Evolutionary conservation across 805 yeast species (phyloP).

Genomic region (Yamadazyma philogaea): DNA sequence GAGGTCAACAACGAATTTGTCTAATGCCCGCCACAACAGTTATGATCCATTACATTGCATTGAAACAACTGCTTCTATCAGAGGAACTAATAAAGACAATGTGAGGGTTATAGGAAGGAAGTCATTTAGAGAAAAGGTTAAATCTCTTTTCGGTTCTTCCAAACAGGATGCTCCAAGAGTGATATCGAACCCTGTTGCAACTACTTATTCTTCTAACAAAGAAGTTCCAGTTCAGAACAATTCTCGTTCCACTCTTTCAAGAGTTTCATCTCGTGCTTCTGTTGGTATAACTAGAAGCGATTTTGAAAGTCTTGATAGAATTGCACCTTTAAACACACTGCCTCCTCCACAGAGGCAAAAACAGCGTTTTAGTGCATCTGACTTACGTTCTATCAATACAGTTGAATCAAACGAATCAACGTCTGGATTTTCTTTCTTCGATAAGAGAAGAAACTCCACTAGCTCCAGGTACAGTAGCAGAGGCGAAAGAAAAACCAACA

Average conservation of each 20-base stretch:
- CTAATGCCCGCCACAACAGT: slow-evolving; percentile 14
- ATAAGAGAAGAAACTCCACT: slow-evolving; percentile 12
- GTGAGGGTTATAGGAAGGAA: slow-evolving; percentile 11
- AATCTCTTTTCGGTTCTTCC: slow-evolving; percentile 12
- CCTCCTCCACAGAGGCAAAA: background rate
- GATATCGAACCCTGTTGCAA: slow-evolving; percentile 15
- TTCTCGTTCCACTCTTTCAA: slow-evolving; percentile 4
- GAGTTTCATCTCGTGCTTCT: slow-evolving; percentile 10
- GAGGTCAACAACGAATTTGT: slow-evolving; percentile 14
- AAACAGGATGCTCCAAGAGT: background rate
- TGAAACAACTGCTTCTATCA: slow-evolving; percentile 10
- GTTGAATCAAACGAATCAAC: slow-evolving; percentile 17
- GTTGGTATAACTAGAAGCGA: slow-evolving; percentile 16
- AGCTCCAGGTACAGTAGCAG: slow-evolving; percentile 12
- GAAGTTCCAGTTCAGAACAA: slow-evolving; percentile 5
- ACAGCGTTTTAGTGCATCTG: slow-evolving; percentile 9
- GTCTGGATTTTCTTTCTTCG: slow-evolving; percentile 18
- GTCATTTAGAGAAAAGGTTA: slow-evolving; percentile 16
- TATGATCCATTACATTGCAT: slow-evolving; percentile 15
- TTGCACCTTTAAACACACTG: slow-evolving; percentile 3
- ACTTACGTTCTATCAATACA: slow-evolving; percentile 13
- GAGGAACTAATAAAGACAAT: slow-evolving; percentile 11
- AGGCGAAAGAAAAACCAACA: slow-evolving; percentile 15
- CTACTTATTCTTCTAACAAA: slow-evolving; percentile 14
- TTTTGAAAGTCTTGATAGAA: slow-evolving; percentile 9